A percentile compares a stretch with the other conserved stretches of the same genome.
phyloP scores from a whole-genome alignment of 108 stramenopile species.

The Skeletonema costatum region DNA sequence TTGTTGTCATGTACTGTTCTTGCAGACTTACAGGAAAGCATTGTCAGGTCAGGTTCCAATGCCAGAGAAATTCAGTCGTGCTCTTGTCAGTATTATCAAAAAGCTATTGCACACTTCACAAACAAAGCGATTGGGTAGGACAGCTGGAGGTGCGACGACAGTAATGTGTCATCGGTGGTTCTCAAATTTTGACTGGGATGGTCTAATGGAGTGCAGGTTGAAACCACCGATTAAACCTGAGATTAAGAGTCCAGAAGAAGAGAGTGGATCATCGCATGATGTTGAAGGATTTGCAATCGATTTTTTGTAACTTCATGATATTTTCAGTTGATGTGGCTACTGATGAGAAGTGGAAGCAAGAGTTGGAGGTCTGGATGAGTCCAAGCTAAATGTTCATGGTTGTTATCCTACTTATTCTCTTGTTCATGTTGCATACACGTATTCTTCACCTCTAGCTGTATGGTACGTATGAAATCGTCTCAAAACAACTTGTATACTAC shows the following conservation, averaged over 20 bases:
- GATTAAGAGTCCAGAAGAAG: conserved; percentile 36
- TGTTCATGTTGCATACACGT: no score
- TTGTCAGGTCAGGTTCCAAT: conserved; percentile 44
- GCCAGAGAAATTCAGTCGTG: conserved; percentile 45
- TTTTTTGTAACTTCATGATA: conserved; percentile 15
- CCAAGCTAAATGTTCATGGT: not conserved
- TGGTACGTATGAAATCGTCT: no score
- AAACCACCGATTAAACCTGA: conserved; percentile 38
- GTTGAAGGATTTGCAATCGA: conserved; percentile 44
- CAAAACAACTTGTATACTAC: no score
- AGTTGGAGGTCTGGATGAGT: not conserved
- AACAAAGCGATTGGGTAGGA: conserved; percentile 80
- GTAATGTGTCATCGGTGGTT: conserved; percentile 89
- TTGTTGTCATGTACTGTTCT: not conserved
- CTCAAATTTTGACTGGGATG: conserved; percentile 74
- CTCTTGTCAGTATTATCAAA: conserved; percentile 60
- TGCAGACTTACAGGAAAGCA: conserved; percentile 47
- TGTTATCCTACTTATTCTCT: no score
- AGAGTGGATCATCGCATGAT: conserved; percentile 10
- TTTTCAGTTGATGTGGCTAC: not conserved
- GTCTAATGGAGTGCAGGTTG: conserved; percentile 39
- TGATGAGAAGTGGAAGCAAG: not conserved
- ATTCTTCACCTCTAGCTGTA: no score
- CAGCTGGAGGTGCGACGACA: conserved; percentile 70
- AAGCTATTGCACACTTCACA: conserved; percentile 77